These are phyloP conservation scores for Polysphondylium violaceum DNA, from an alignment of 78 protist genomes.

Conservation along the genomic window DNA sequence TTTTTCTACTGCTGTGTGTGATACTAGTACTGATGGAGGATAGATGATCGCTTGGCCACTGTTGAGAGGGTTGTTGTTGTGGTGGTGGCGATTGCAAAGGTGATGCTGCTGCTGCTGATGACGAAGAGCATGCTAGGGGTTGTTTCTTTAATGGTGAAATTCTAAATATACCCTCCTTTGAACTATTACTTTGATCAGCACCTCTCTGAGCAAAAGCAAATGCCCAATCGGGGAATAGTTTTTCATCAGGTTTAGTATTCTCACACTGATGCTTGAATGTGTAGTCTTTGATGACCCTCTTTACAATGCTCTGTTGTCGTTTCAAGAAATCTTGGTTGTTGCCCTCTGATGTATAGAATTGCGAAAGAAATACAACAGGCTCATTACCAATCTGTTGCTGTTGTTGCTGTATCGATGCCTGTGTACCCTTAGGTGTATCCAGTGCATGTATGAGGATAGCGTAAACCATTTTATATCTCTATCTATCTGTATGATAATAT, in stretches of 20 bases:
- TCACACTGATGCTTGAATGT: slow-evolving; percentile 59
- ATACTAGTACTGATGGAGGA: too few species aligned
- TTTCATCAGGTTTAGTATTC: slow-evolving; percentile 54
- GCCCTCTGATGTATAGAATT: slow-evolving; percentile 61
- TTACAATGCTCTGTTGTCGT: slow-evolving; percentile 35
- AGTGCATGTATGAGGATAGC: slow-evolving; percentile 51
- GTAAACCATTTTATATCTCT: slow-evolving; percentile 30
- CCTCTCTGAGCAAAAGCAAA: slow-evolving; percentile 3
- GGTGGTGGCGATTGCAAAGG: background rate
- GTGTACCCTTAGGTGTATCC: background rate
- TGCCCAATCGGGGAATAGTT: slow-evolving; percentile 57
- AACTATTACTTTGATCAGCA: background rate
- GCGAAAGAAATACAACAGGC: slow-evolving; percentile 31
- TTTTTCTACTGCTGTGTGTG: too few species aligned
- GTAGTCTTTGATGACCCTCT: slow-evolving; percentile 35
- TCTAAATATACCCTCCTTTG: slow-evolving; percentile 62
- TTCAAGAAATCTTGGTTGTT: slow-evolving; percentile 24
- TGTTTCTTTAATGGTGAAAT: slow-evolving; percentile 15
- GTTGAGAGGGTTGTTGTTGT: background rate
- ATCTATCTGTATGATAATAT: background rate
- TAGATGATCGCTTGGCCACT: too few species aligned
- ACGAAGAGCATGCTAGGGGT: background rate
- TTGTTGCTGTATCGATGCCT: too few species aligned
- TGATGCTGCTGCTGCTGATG: background rate
- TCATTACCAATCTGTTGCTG: background rate